Base-by-base conservation (phyloP, 129 eudicot species). In the Gnaphalium uliginosum region DNA sequence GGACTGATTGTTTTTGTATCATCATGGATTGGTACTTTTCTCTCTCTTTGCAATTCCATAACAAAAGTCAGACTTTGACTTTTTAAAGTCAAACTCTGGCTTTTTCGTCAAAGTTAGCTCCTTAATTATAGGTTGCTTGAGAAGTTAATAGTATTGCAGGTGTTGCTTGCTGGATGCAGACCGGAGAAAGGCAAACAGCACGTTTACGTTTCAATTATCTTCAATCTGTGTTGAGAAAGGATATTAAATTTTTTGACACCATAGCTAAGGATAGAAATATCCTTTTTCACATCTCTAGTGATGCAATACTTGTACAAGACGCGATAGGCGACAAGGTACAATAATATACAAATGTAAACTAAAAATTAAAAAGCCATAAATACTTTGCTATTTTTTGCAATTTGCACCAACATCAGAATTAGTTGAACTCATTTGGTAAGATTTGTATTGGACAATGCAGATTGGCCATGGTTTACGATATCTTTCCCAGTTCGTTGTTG, bases 281-380 rank as follows among this genome's bases (percentile, higher is more conserved):
- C 74, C 79, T 85, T 37, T 85, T 73, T 56, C 92, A 87, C 84
- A 89, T 91, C 25, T 92, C 97, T 22, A 89, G 91, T 78, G 97
- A 92, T 65, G 91, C 91, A 58, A 84, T 89, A 58, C 79, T 92
- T 14, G 93, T 92, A 62, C 97, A 92, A 82, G 96, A 92, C 83
- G 91, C 96, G 35, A 85, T 92, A 27, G 97, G 97, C 10, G 97
- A 92, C 77, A 89, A 92, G 97, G 97, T 92, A 87, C 61, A 73
- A 9, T 18, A 50, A 62, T 7, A 66, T 9, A 4, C 21, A 19
- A 18, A 33, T 35, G 0, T 60, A 11, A 25, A 60, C 2, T 1
- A 21, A 29, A 29, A 29, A 23, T 21, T 8, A 5, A 60, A 11
- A 60, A n/a, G 14, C n/a, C 11, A 30, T 7, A 46, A 1, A 37